These are phyloP conservation scores for Harrya chromipes DNA, from an alignment of 768 basidiomycete genomes.

Conservation along the genomic window DNA sequence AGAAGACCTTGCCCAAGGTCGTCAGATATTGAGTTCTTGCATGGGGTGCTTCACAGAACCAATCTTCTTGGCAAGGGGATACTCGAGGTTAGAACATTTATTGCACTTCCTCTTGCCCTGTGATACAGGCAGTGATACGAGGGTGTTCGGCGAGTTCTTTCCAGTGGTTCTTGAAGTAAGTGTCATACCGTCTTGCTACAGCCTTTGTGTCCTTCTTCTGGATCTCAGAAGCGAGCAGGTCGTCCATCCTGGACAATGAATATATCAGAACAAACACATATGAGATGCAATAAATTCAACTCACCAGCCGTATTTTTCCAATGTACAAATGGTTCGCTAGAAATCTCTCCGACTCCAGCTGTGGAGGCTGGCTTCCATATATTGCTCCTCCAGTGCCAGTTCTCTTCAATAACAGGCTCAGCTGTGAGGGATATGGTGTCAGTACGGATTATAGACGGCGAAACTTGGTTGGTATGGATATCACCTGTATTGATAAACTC, in stretches of 20 bases:
- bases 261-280: too few relatives aligned
- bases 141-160: slow-evolving; percentile 70
- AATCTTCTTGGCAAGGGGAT: slow-evolving; percentile 80
- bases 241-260: slow-evolving; percentile 50
- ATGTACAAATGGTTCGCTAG: slow-evolving; percentile 80
- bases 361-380: slow-evolving; percentile 75
- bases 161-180: slow-evolving; percentile 88
- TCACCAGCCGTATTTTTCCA: slow-evolving; percentile 81
- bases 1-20: slow-evolving; percentile 95
- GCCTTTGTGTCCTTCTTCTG: slow-evolving; percentile 80
- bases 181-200: slow-evolving; percentile 73
- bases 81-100: slow-evolving; percentile 77
- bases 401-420: slow-evolving; percentile 87
- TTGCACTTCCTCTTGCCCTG: slow-evolving; percentile 88
- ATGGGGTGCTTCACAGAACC: slow-evolving; percentile 83
- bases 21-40: slow-evolving; percentile 94
- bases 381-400: slow-evolving; percentile 77
- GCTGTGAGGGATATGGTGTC: slow-evolving; percentile 44
- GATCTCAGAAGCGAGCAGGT: slow-evolving; percentile 76
- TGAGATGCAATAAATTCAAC: slow-evolving; percentile 17
- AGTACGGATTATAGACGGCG: not conserved
- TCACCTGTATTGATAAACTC: slow-evolving; percentile 83
- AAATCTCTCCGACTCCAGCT: slow-evolving; percentile 94
- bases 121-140: slow-evolving; percentile 77
- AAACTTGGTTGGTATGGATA: not conserved